Conservation (phyloP, 176 grass and related monocot genomes). For the Sorghum bicolor region DNA sequence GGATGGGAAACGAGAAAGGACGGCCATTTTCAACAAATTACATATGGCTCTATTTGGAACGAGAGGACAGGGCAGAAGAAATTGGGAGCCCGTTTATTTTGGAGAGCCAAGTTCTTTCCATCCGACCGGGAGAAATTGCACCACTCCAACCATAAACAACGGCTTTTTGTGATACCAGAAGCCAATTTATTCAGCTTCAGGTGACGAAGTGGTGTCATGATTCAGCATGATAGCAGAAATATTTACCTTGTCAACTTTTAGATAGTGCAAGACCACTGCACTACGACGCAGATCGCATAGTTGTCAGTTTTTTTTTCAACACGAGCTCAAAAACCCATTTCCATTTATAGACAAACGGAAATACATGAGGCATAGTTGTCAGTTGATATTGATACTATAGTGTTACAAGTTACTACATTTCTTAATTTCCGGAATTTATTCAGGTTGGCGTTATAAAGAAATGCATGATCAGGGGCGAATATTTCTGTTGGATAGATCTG, state of each 20-base stretch:
- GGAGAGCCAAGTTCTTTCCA: conserved; percentile 9
- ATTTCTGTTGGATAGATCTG: neutral
- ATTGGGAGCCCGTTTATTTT: neutral
- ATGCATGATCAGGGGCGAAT: neutral
- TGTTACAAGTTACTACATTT: neutral
- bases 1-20: neutral
- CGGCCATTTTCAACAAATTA: neutral
- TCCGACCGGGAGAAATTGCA: neutral
- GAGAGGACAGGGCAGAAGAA: conserved; percentile 26
- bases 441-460: neutral
- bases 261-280: neutral
- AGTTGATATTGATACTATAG: neutral
- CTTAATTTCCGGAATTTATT: neutral
- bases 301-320: no score
- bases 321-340: no score
- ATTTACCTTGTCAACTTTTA: neutral
- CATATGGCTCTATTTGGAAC: conserved; percentile 23
- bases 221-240: neutral
- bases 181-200: conserved; percentile 17
- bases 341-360: no score
- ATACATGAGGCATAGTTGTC: no score
- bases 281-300: neutral
- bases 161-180: conserved; percentile 36
- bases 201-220: neutral
- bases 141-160: neutral